phyloP scores from a whole-genome alignment of 306 rosid species.

The Cucumis sativus region Cucumber_9930_V3 NC_026660.2:3664501-3665000 shows the following conservation, averaged over 20 bases:
- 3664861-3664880: not conserved
- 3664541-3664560: not conserved
- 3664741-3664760: not conserved
- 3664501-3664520: not conserved
- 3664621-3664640: not conserved
- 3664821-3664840: too few species aligned
- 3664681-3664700: not conserved
- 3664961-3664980: not conserved
- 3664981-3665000: not conserved
- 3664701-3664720: not conserved
- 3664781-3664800: not conserved
- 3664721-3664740: not conserved
- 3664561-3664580: not conserved
- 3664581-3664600: not conserved
- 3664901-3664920: not conserved
- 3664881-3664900: not conserved
- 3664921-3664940: not conserved
- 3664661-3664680: not conserved
- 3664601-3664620: not conserved
- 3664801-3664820: not conserved
- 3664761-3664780: not conserved
- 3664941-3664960: not conserved
- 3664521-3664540: not conserved
- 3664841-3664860: not conserved
- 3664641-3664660: not conserved